Conservation (phyloP, 306 rosid species). For the Acacia acuminata region DNA sequence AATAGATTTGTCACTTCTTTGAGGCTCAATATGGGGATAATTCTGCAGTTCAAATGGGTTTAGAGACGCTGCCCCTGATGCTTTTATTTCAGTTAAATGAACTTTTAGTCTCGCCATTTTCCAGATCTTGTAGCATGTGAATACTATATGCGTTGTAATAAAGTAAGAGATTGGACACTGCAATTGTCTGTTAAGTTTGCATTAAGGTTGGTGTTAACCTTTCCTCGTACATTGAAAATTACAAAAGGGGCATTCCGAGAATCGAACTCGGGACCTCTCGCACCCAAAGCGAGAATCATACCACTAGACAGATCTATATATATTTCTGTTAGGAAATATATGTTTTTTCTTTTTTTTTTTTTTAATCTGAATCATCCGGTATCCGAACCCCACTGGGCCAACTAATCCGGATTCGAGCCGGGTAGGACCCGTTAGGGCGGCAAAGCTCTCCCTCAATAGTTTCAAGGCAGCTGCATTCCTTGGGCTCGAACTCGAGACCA, state of each 20-base stretch:
- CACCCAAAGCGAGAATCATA: constrained; percentile 60
- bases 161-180: not conserved
- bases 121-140: not conserved
- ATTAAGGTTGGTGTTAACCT: not conserved
- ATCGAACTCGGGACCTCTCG: constrained; percentile 51
- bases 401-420: too few species aligned
- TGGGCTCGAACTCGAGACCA: too few species aligned
- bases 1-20: not conserved
- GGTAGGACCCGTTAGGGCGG: too few species aligned
- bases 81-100: not conserved
- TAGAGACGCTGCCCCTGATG: not conserved
- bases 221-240: not conserved
- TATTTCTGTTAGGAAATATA: too few species aligned
- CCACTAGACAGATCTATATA: too few species aligned
- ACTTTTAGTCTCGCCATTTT: not conserved
- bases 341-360: too few species aligned
- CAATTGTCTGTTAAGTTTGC: not conserved
- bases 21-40: not conserved
- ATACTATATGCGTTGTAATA: not conserved
- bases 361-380: too few species aligned
- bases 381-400: too few species aligned
- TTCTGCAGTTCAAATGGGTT: not conserved
- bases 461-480: too few species aligned
- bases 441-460: too few species aligned
- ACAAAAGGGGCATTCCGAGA: constrained; percentile 27